Evolutionary conservation across 805 yeast species (phyloP).

Genomic region (Kodamaea lidongshanica): DNA sequence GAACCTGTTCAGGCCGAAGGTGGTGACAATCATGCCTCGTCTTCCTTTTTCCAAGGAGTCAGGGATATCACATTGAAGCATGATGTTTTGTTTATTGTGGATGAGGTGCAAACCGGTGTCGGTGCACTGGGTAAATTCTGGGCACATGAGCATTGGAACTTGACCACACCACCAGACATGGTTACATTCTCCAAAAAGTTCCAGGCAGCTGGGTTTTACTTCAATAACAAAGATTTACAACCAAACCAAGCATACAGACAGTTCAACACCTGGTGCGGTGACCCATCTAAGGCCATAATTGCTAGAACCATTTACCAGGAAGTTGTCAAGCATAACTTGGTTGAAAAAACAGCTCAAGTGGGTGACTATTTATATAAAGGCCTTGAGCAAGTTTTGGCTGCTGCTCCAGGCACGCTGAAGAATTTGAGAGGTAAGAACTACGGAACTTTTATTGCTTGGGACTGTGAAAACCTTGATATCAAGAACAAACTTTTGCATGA

Average conservation of each 20-base stretch:
- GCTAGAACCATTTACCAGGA: conserved; percentile 58
- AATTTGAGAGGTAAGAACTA: conserved; percentile 58
- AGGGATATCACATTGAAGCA: conserved; percentile 54
- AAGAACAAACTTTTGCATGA: conserved; percentile 44
- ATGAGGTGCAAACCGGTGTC: conserved; percentile 72
- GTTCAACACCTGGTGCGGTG: conserved; percentile 77
- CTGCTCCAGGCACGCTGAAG: conserved; percentile 36
- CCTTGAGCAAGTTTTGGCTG: conserved; percentile 33
- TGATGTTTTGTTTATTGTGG: conserved; percentile 56
- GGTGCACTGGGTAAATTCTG: conserved; percentile 69
- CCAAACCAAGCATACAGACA: conserved; percentile 62
- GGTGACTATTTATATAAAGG: conserved; percentile 49
- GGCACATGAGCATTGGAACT: conserved; percentile 67
- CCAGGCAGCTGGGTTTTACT: conserved; percentile 69
- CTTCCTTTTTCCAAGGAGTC: conserved; percentile 55
- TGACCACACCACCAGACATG: conserved; percentile 58
- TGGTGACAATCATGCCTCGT: conserved; percentile 67
- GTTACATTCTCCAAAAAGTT: conserved; percentile 68
- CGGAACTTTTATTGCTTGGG: conserved; percentile 66
- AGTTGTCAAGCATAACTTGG: conserved; percentile 43
- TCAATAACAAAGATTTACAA: conserved; percentile 50
- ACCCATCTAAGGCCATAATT: conserved; percentile 60
- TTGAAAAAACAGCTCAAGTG: conserved; percentile 42
- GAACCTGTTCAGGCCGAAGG: conserved; percentile 72
- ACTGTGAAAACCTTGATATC: conserved; percentile 35